Evolutionary conservation across 345 rosid species (phyloP).

Genomic region (Erucastrum elatum): DNA sequence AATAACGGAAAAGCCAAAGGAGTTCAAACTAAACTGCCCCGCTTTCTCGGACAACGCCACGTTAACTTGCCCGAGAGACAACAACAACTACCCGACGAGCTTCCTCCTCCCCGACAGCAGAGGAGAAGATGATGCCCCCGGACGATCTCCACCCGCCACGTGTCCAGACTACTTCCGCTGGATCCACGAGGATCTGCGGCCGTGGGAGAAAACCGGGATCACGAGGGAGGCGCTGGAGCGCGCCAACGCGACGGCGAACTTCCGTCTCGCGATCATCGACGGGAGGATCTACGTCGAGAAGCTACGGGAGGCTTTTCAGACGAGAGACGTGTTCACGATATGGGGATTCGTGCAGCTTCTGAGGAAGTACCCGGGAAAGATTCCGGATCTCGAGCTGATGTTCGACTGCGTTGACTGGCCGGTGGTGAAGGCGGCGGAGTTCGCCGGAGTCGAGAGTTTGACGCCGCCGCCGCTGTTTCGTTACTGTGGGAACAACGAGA

Average conservation of each 20-base stretch:
- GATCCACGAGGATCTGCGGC: slow-evolving; percentile 75
- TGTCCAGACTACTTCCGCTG: slow-evolving; percentile 71
- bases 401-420: slow-evolving; percentile 88
- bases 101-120: slow-evolving; percentile 18
- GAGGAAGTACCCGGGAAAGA: slow-evolving; percentile 65
- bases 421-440: slow-evolving; percentile 37
- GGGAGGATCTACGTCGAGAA: slow-evolving; percentile 69
- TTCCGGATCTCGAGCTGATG: slow-evolving; percentile 85
- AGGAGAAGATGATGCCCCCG: slow-evolving; percentile 41
- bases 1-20: slow-evolving; percentile 25
- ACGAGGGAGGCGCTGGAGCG: slow-evolving; percentile 63
- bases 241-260: slow-evolving; percentile 57
- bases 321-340: slow-evolving; percentile 77
- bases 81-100: slow-evolving; percentile 42
- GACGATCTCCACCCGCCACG: slow-evolving; percentile 34
- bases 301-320: slow-evolving; percentile 53
- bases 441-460: slow-evolving; percentile 44
- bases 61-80: slow-evolving; percentile 42
- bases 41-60: slow-evolving; percentile 28
- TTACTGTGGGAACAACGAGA: slow-evolving; percentile 59
- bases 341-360: slow-evolving; percentile 92
- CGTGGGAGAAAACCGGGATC: slow-evolving; percentile 61
- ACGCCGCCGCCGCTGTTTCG: slow-evolving; percentile 72
- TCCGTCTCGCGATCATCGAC: slow-evolving; percentile 54
- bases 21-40: slow-evolving; percentile 28